Conservation (phyloP, 345 rosid species). For the Microthlaspi erraticum region DNA sequence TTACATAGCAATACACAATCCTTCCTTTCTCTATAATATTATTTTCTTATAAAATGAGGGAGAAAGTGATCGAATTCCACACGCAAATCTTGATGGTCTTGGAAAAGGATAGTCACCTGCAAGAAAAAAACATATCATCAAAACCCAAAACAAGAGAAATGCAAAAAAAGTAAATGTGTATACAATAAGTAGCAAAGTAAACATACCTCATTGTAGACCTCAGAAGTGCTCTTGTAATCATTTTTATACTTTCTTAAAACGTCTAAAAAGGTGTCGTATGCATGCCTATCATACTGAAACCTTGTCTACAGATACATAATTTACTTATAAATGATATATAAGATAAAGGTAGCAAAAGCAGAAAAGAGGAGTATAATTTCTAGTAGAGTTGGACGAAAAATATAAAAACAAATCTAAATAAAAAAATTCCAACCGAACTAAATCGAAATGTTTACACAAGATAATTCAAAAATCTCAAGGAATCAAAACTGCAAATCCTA, state of each 20-base stretch:
- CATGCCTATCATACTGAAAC: slow-evolving; percentile 68
- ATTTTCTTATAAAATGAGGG: slow-evolving; percentile 38
- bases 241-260: slow-evolving; percentile 70
- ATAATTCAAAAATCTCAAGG: too few relatives aligned
- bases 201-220: slow-evolving; percentile 76
- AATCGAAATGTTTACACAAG: background rate
- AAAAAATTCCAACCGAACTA: background rate
- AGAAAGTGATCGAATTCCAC: slow-evolving; percentile 73
- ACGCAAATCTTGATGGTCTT: slow-evolving; percentile 76
- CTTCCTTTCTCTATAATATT: background rate
- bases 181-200: background rate
- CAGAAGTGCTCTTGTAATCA: slow-evolving; percentile 65
- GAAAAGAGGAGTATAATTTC: slow-evolving; percentile 1
- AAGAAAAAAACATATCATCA: slow-evolving; percentile 18
- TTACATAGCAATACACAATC: background rate
- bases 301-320: slow-evolving; percentile 56
- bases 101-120: slow-evolving; percentile 76
- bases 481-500: background rate
- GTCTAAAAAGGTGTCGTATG: slow-evolving; percentile 77
- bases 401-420: background rate
- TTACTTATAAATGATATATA: slow-evolving; percentile 18
- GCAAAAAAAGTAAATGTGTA: background rate
- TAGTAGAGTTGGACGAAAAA: background rate
- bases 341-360: slow-evolving; percentile 9
- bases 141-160: background rate